Base-by-base conservation (phyloP, 352 stramenopile genomes). In the Peronosclerospora sorghi region DNA sequence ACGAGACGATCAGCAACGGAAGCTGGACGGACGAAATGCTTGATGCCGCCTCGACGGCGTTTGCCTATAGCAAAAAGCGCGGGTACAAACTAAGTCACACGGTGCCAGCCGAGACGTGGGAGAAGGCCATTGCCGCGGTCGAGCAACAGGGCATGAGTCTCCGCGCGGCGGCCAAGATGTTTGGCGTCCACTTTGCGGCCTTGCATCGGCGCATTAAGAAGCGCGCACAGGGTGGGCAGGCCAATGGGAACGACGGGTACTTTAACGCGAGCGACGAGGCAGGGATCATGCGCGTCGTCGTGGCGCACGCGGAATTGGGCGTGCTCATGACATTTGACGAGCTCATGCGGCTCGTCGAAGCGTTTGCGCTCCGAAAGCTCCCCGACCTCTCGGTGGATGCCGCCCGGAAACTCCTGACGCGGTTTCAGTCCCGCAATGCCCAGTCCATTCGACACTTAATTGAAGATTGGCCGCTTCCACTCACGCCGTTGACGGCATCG, bases 261-360 rank as follows among this genome's bases (percentile, higher is more conserved):
- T 73, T 80, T 42, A 59, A 73, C 21, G 50, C 56, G 2, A 69
- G 70, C 32, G 72, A 84, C 45, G 68, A 81, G 41, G 53, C 60
- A 9, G 68, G 68, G 0, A 72, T 84, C 35, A 59, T 80, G 45
- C 65, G 66, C 13, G 67, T 84, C 6, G 58, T 84, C 0, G 51
- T 73, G 9, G 68, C 68, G 36, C 68, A 61, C 19, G 68, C 68
- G 2, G 67, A 84, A 35, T 23, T 84, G 27, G 72, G 72, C 15
- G 68, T 84, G 19, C 37, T 78, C 20, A 82, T 84, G 72, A 74
- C 61, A n/a, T 82, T 78, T 38, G 67, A 73, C 3, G 72, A 84
- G 45, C 41, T 84, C 21, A 72, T 77, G 50, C 54, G 68, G 17
- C 56, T 84, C 9, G 55, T 84, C 17, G 64, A 79, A 35, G 63